Evolutionary conservation across 2,329 filamentous ascomycete species (phyloP).

Genomic region (Aspergillus sergii): DNA sequence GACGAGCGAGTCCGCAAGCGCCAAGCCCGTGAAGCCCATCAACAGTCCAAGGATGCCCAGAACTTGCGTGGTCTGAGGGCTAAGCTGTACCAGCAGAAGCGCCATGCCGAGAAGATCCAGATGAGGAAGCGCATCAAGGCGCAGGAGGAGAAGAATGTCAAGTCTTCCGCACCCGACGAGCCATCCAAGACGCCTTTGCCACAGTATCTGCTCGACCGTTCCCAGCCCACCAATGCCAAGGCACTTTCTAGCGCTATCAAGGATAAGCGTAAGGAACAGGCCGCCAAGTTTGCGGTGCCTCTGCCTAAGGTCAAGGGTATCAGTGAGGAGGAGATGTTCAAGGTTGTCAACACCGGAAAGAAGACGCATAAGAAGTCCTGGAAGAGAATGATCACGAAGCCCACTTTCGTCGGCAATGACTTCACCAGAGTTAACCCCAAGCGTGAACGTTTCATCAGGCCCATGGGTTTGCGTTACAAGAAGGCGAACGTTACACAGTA

Average conservation of each 20-base stretch:
- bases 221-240: conserved; percentile 68
- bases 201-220: conserved; percentile 90
- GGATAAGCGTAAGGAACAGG: conserved; percentile 92
- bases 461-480: conserved; percentile 78
- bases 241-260: conserved; percentile 85
- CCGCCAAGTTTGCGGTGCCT: conserved; percentile 88
- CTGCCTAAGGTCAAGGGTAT: conserved; percentile 94
- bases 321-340: conserved; percentile 96
- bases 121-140: conserved; percentile 94
- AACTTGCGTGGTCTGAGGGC: conserved; percentile 88
- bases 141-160: conserved; percentile 95
- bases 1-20: conserved; percentile 90
- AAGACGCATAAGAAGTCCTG: conserved; percentile 83
- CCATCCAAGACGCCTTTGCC: conserved; percentile 78
- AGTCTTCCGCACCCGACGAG: conserved; percentile 76
- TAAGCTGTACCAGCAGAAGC: conserved; percentile 90
- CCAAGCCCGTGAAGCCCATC: conserved; percentile 83
- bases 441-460: conserved; percentile 68
- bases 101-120: conserved; percentile 97
- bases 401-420: conserved; percentile 86
- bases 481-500: conserved; percentile 68
- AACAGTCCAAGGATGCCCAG: conserved; percentile 86
- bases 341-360: conserved; percentile 93
- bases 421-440: conserved; percentile 89
- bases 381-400: conserved; percentile 71